A percentile compares a stretch with the other conserved stretches of the same genome.
These are phyloP conservation scores for Myrica gale DNA, from an alignment of 306 rosid species.

Conservation along the genomic window DNA sequence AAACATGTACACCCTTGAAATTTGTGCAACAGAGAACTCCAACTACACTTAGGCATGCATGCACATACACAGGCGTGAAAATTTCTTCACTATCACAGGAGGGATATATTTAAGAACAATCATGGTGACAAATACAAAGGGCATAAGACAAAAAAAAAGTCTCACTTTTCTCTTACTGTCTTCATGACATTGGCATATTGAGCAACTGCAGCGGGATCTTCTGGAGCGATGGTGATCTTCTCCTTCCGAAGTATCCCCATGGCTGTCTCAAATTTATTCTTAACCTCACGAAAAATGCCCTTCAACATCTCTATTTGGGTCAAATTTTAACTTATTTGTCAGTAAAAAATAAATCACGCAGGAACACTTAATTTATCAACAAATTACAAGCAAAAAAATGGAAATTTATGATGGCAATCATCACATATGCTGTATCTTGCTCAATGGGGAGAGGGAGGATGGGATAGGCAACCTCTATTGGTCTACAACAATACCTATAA, in stretches of 20 bases:
- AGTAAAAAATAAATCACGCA: conserved; percentile 19
- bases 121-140: conserved; percentile 16
- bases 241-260: conserved; percentile 68
- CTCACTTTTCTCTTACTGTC: conserved; percentile 79
- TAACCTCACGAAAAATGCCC: conserved; percentile 72
- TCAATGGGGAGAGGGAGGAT: neutral
- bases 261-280: conserved; percentile 78
- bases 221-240: conserved; percentile 88
- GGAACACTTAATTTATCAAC: neutral
- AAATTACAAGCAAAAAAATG: neutral
- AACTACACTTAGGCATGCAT: neutral
- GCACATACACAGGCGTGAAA: conserved; percentile 9
- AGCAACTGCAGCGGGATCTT: conserved; percentile 85
- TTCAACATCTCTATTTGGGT: conserved; percentile 73
- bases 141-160: conserved; percentile 25
- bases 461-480: neutral
- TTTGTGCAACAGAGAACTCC: neutral
- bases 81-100: conserved; percentile 1
- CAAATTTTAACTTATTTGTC: conserved; percentile 28
- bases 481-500: neutral
- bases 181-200: conserved; percentile 86
- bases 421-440: neutral
- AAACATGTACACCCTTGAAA: neutral
- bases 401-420: neutral
- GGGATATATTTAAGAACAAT: neutral